Evolutionary conservation across 1,284 basidiomycete species (phyloP), one percentile per base, ranked within the genome.

Genomic region (Erythrobasidium hasegawianum): DNA sequence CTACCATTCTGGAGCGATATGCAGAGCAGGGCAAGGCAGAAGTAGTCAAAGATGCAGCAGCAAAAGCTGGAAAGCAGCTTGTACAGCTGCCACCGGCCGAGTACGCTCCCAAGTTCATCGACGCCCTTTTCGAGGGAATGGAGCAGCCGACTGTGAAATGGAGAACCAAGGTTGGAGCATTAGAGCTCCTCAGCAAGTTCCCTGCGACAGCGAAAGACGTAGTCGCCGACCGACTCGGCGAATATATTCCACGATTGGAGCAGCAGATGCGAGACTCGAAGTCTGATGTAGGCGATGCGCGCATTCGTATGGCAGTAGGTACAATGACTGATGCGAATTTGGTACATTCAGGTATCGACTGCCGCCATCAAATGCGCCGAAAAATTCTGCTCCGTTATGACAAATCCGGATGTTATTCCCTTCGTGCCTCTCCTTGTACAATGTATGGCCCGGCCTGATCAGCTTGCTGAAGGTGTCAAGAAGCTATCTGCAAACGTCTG

Each of bases 211-310:
- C 89, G 2, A 85, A 85, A 73, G 90, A 93, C 70, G 85, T 86
- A 73, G 87, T 97, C 60, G 93, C 91, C 49, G 84, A 86, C 59
- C 86, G 95, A 76, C 82, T 98, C 41, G 93, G 86, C 18, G 80
- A 82, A 40, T 85, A 90, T 54, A 85, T 97, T 56, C 95, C 94
- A 14, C 87, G 87, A 73, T 85, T 98, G 29, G 93, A 96, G 76
- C 81, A 80, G 55, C 86, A 91, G 13, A 95, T 98, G 93, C 92
- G 96, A 77, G 95, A 98, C 79, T 97, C 95, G 72, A 98, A 97
- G 79, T 80, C 85, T 72, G 95, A 98, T 83, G 92, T 92, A 64
- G 69, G 81, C 75, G n/a, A n/a, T n/a, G n/a, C n/a, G n/a, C n/a
- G n/a, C n/a, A n/a, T 20, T 47, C 60, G 13, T 43, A n/a, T n/a